phyloP scores from a whole-genome alignment of 2,329 filamentous ascomycete species.

The Fusarium mexicanum region DNA sequence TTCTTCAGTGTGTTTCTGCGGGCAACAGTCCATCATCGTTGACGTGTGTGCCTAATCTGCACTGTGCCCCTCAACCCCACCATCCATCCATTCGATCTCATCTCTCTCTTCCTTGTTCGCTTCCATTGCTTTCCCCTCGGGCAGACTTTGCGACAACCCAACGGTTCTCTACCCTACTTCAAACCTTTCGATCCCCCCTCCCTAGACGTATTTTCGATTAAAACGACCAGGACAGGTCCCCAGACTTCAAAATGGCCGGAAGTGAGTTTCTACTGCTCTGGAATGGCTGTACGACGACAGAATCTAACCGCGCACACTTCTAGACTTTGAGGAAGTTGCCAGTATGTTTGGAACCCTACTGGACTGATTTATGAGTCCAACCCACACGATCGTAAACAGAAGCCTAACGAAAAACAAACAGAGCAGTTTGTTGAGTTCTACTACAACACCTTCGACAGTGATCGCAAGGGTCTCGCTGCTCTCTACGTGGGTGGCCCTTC shows the following conservation, averaged over 20 bases:
- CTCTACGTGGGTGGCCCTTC: conserved; percentile 79
- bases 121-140: conserved; percentile 32
- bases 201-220: conserved; percentile 11
- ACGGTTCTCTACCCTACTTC: conserved; percentile 14
- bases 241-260: conserved; percentile 40
- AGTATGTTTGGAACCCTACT: conserved; percentile 50
- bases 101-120: conserved; percentile 26
- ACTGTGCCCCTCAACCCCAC: conserved; percentile 52
- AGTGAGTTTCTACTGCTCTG: conserved; percentile 28
- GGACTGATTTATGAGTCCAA: neutral
- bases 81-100: conserved; percentile 47
- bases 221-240: conserved; percentile 21
- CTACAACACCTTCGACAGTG: conserved; percentile 85
- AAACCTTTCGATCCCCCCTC: neutral
- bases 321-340: conserved; percentile 58
- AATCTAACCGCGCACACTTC: conserved; percentile 43
- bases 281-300: neutral
- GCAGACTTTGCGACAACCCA: conserved; percentile 50
- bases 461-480: conserved; percentile 69
- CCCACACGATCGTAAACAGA: neutral
- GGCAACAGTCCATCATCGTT: conserved; percentile 14
- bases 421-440: conserved; percentile 91
- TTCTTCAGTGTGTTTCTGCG: conserved; percentile 11
- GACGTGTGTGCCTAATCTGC: conserved; percentile 44
- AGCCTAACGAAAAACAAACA: conserved; percentile 50